Evolutionary conservation across 345 rosid genomes (phyloP), one percentile per base, ranked within the genome.

Genomic region (Melastoma malabathricum): DNA sequence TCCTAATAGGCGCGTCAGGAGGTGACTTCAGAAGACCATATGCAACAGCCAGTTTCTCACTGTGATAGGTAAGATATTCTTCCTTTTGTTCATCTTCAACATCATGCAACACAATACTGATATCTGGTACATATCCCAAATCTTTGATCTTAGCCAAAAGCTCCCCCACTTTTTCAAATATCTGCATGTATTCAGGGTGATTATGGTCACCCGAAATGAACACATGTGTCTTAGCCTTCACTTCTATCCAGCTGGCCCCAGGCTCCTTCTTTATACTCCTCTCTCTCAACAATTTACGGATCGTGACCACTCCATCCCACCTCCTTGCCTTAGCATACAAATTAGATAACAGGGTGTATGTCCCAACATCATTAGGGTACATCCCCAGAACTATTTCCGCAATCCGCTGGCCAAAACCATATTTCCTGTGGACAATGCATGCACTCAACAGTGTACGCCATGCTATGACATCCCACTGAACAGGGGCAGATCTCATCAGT

Each of bases 41-140:
- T 1, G 88, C 86, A 52, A 88, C 67, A 55, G 95, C 95, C 70
- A 88, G 60, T 77, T 88, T 82, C 73, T 88, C 92, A 39, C 92
- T 89, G 59, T 89, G 97, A 59, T 77, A 76, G 52, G 69, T 65
- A 56, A 89, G 84, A 67, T 70, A 56, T 23, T 70, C 73, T 65
- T 78, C 94, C 68, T 85, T 83, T 67, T 81, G 89, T 55, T 86
- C 95, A 59, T 86, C 94, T 56, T 86, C 90, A 47, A 86, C 81
- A 55, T 86, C 96, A 65, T 78, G 94, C 58, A 67, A 52, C 48
- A 66, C 81, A 14, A 71, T 75, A 59, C 68, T 65, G 61, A 75
- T 63, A 72, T 83, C 80, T 0, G 94, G 83, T 25, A 60, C 66
- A 69, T 86, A 86, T 5, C 90, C 97, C 41, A 89, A 50, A 13